Evolutionary conservation across 2,329 filamentous ascomycete genomes (phyloP).

Genomic region (Ilyonectria robusta): DNA sequence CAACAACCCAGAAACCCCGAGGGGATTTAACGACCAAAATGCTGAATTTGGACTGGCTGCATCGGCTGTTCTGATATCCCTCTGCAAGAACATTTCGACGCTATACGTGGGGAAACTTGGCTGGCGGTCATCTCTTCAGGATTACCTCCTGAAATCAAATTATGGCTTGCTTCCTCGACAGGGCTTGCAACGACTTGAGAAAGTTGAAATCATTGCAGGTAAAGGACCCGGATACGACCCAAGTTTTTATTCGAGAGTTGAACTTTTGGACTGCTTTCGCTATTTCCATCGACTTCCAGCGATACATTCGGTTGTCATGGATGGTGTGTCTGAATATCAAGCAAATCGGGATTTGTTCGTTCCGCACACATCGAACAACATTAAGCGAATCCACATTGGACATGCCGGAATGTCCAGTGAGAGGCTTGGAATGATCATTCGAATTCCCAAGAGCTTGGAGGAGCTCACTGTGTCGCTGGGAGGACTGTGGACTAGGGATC

Average conservation of each 20-base stretch:
- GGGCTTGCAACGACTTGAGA: conserved; percentile 3
- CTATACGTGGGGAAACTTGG: conserved; percentile 6
- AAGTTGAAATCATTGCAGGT: background rate
- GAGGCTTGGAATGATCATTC: conserved; percentile 16
- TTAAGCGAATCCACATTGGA: conserved; percentile 19
- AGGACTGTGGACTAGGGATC: conserved; percentile 1
- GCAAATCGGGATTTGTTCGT: conserved; percentile 4
- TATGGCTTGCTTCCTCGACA: background rate
- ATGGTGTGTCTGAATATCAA: conserved; percentile 18
- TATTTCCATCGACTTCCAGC: conserved; percentile 17
- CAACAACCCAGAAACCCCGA: background rate
- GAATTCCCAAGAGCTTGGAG: conserved; percentile 23
- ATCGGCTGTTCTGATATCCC: conserved; percentile 19
- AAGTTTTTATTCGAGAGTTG: background rate
- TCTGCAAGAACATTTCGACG: conserved; percentile 16
- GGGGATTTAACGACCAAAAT: background rate
- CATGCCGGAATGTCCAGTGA: conserved; percentile 3
- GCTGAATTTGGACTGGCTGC: background rate
- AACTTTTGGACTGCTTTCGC: conserved; percentile 21
- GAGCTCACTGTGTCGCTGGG: conserved; percentile 19
- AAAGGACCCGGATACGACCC: background rate
- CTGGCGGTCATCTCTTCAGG: background rate
- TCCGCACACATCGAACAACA: conserved; percentile 23
- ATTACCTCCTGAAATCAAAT: conserved; percentile 29
- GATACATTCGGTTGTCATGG: background rate